phyloP scores from a whole-genome alignment of 805 yeast genomes.

The Cyberlindnera xishuangbannaensis region DNA sequence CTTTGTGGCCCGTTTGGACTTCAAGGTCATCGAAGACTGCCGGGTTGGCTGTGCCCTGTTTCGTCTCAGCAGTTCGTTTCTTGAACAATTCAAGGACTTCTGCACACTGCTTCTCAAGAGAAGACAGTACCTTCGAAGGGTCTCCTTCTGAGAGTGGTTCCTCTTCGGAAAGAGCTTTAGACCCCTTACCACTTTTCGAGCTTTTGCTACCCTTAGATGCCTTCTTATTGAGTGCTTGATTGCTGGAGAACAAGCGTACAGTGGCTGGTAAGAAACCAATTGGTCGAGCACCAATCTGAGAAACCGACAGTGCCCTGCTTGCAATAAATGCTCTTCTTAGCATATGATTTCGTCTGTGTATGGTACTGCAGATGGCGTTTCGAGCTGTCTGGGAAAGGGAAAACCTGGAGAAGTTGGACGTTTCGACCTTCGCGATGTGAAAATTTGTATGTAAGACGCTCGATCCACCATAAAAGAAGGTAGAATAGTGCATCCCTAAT shows the following conservation, averaged over 20 bases:
- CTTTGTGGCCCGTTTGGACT: conserved; percentile 43
- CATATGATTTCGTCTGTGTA: too few relatives aligned
- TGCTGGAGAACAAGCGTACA: conserved; percentile 8
- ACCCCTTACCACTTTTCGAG: conserved; percentile 1
- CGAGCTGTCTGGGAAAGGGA: too few relatives aligned
- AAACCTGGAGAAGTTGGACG: too few relatives aligned
- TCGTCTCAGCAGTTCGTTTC: conserved; percentile 54
- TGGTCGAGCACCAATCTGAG: too few relatives aligned
- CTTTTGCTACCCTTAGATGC: conserved; percentile 12
- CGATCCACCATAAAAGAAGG: too few relatives aligned
- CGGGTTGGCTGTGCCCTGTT: conserved; percentile 66
- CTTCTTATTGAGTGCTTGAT: conserved; percentile 13
- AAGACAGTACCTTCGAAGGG: conserved; percentile 14
- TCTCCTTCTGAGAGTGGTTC: conserved; percentile 16
- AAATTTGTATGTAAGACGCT: too few relatives aligned
- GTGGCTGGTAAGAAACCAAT: background rate
- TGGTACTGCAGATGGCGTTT: too few relatives aligned
- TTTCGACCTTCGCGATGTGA: too few relatives aligned
- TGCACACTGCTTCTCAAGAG: conserved; percentile 31
- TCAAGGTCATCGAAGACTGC: conserved; percentile 54
- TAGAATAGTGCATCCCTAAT: too few relatives aligned
- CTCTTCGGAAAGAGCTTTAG: conserved; percentile 6
- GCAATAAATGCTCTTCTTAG: too few relatives aligned
- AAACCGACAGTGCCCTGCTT: too few relatives aligned
- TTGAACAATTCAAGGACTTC: conserved; percentile 45